These are phyloP conservation scores for Dothidotthia symphoricarpi DNA, from an alignment of 2,329 filamentous ascomycete genomes.

Conservation along the genomic window DNA sequence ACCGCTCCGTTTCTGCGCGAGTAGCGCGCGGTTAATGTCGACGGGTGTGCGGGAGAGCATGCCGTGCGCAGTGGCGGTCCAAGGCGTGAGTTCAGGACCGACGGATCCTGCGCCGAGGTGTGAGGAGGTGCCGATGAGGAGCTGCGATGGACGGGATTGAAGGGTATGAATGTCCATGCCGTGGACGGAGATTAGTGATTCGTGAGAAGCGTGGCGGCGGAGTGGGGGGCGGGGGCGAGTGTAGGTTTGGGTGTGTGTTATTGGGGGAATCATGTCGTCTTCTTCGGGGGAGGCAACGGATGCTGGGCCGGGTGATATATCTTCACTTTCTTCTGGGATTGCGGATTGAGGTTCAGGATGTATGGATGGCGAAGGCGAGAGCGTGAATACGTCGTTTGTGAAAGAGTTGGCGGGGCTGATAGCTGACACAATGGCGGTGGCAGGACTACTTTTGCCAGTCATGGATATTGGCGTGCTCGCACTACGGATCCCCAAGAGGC, in stretches of 20 bases:
- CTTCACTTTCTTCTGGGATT: conserved; percentile 40
- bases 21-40: conserved; percentile 56
- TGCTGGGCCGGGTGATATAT: conserved; percentile 17
- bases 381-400: conserved; percentile 28
- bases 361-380: conserved; percentile 25
- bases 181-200: conserved; percentile 82
- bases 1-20: conserved; percentile 30
- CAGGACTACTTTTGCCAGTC: conserved; percentile 36
- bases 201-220: conserved; percentile 72
- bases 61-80: conserved; percentile 48
- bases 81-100: conserved; percentile 45
- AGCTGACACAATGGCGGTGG: conserved; percentile 33
- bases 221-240: conserved; percentile 43
- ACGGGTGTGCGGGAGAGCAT: conserved; percentile 51
- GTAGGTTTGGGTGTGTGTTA: background rate
- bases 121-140: conserved; percentile 57
- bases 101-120: conserved; percentile 48
- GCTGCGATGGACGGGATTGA: conserved; percentile 71
- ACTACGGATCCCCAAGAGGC: conserved; percentile 31
- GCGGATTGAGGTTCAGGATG: conserved; percentile 26
- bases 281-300: conserved; percentile 24
- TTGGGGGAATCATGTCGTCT: conserved; percentile 8
- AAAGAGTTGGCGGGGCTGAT: conserved; percentile 35
- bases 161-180: conserved; percentile 89
- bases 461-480: conserved; percentile 35